Percentiles rank a stretch among this genome's conserved stretches.
Conservation (phyloP, 305 asterid genomes). For the Fraxinus sp. region DNA sequence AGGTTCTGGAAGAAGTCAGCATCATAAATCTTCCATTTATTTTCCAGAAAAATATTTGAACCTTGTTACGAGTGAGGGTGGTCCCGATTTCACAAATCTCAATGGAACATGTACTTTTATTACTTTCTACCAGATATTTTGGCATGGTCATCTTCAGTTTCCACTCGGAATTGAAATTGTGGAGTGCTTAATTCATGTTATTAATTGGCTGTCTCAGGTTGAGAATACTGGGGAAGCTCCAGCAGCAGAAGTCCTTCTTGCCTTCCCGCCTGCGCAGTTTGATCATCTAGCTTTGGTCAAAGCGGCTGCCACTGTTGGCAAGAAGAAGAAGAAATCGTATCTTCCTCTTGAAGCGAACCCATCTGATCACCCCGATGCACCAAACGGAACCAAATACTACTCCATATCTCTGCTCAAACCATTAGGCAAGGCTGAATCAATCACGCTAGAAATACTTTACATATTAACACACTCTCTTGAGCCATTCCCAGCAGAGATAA, state of each 20-base stretch:
- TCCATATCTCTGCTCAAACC: conserved; percentile 55
- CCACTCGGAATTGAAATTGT: conserved; percentile 6
- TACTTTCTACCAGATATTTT: background rate
- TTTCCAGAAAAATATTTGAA: background rate
- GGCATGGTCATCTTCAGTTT: background rate
- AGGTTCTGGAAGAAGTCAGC: background rate
- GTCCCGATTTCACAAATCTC: background rate
- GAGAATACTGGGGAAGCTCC: conserved; percentile 68
- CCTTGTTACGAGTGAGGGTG: background rate
- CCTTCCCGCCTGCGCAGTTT: conserved; percentile 70
- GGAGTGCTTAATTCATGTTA: conserved; percentile 11
- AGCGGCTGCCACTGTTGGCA: conserved; percentile 67
- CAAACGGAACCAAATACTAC: conserved; percentile 67
- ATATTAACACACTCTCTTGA: conserved; percentile 76
- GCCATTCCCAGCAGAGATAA: conserved; percentile 86
- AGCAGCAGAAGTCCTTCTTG: conserved; percentile 67
- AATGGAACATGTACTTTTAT: background rate
- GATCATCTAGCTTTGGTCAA: conserved; percentile 74
- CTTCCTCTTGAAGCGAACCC: conserved; percentile 66
- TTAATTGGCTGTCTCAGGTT: conserved; percentile 47
- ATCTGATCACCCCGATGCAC: conserved; percentile 48
- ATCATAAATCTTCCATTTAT: background rate
- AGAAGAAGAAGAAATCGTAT: conserved; percentile 75
- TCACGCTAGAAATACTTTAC: conserved; percentile 66
- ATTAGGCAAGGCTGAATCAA: conserved; percentile 59